These are phyloP conservation scores for Phytomonas francai DNA, from an alignment of 208 protist species.

Conservation along the genomic window DNA sequence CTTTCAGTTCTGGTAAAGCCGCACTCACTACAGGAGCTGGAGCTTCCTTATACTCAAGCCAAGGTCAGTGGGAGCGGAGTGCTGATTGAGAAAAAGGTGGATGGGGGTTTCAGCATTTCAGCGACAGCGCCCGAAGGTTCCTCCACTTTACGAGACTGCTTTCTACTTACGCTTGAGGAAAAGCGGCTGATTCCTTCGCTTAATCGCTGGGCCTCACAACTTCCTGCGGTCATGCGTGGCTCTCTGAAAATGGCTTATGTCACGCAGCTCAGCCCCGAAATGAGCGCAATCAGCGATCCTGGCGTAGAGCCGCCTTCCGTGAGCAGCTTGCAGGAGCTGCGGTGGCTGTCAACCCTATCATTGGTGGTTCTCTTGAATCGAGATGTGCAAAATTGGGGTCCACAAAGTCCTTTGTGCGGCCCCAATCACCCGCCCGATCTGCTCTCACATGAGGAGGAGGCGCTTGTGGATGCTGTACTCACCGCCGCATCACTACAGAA, in stretches of 20 bases:
- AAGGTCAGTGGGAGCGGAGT: background rate
- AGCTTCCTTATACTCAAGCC: constrained; percentile 24
- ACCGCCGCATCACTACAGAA: constrained; percentile 40
- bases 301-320: background rate
- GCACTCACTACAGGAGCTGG: constrained; percentile 40
- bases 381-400: constrained; percentile 28
- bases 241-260: constrained; percentile 40
- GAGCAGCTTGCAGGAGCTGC: background rate
- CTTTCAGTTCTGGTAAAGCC: constrained; percentile 22
- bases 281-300: background rate
- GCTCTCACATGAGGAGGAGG: constrained; percentile 60
- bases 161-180: constrained; percentile 71
- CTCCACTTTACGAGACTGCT: constrained; percentile 15
- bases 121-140: background rate
- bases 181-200: constrained; percentile 45
- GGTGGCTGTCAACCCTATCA: constrained; percentile 18
- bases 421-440: constrained; percentile 42
- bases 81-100: background rate
- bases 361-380: constrained; percentile 41
- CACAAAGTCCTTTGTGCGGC: constrained; percentile 51
- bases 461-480: constrained; percentile 54
- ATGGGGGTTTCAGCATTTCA: background rate
- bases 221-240: constrained; percentile 30
- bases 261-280: constrained; percentile 22
- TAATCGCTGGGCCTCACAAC: constrained; percentile 39